A percentile compares a stretch with the other conserved stretches of the same genome.
Conservation (phyloP, 257 asterid genomes). For the Henckelia pumila region DNA sequence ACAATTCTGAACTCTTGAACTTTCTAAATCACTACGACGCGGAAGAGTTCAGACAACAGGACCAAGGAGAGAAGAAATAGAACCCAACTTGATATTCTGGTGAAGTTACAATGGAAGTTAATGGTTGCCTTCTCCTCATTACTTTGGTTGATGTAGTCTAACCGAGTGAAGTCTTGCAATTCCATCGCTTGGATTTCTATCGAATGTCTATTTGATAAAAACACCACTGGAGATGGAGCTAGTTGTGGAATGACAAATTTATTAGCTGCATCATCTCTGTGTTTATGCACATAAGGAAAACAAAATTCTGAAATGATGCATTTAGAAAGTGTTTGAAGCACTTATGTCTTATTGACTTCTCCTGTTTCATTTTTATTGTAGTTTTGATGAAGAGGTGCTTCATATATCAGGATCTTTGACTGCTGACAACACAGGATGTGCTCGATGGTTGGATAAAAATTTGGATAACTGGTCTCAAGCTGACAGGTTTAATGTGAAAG, state of each 20-base stretch:
- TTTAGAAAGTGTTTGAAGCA: background rate
- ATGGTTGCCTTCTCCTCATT: background rate
- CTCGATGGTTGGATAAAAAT: constrained; percentile 66
- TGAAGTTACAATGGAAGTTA: background rate
- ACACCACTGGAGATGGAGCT: background rate
- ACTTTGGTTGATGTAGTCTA: background rate
- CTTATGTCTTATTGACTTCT: constrained; percentile 3
- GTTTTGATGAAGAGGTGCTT: constrained; percentile 74
- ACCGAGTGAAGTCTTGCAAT: background rate
- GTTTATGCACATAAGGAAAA: background rate
- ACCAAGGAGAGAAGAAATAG: background rate
- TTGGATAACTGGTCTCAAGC: constrained; percentile 48
- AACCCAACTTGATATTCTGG: background rate
- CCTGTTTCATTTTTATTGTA: constrained; percentile 25
- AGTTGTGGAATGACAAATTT: background rate
- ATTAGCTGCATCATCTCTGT: background rate
- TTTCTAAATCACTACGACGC: background rate
- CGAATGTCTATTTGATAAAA: too few species aligned
- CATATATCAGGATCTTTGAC: constrained; percentile 67
- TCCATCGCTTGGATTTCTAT: background rate
- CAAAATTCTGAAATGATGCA: constrained; percentile 3
- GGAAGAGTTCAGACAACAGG: background rate
- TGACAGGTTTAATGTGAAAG: constrained; percentile 49
- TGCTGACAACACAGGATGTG: constrained; percentile 58
- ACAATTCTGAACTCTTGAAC: background rate